Evolutionary conservation across 306 rosid species (phyloP).

Genomic region (Trifolium repens): DNA sequence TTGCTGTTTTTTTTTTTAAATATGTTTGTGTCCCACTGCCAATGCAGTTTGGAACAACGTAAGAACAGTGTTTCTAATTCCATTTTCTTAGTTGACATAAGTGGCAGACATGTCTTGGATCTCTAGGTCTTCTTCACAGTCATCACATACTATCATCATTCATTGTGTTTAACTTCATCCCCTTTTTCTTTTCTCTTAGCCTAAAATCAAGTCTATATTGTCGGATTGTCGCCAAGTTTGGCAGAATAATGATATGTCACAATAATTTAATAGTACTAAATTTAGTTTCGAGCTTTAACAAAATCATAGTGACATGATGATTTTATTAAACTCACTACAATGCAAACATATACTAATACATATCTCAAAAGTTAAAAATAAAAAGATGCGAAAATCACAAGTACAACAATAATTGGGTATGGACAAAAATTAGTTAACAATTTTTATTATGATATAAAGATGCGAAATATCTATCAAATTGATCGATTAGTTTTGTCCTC

Average conservation of each 20-base stretch:
- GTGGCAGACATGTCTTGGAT: background rate
- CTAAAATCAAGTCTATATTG: background rate
- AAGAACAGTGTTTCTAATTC: slow-evolving; percentile 43
- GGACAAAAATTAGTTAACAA: background rate
- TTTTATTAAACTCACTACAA: too few relatives aligned
- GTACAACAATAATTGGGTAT: background rate
- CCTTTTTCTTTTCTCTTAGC: background rate
- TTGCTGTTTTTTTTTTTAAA: slow-evolving; percentile 13
- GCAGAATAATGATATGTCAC: background rate
- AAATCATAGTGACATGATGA: background rate
- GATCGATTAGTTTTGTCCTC: background rate
- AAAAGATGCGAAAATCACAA: background rate
- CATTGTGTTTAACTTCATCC: background rate
- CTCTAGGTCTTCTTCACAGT: background rate
- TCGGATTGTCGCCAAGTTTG: background rate
- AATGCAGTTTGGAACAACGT: slow-evolving; percentile 65
- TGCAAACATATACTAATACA: too few relatives aligned
- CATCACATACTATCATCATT: background rate
- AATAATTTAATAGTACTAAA: background rate
- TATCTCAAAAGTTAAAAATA: background rate
- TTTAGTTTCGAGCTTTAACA: background rate
- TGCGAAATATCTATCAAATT: background rate
- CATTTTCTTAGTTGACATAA: slow-evolving; percentile 36
- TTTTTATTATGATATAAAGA: background rate
- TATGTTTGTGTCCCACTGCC: slow-evolving; percentile 50